Evolutionary conservation across 192 early-diverging fungal species (phyloP).

Genomic region (Backusella sp.): DNA sequence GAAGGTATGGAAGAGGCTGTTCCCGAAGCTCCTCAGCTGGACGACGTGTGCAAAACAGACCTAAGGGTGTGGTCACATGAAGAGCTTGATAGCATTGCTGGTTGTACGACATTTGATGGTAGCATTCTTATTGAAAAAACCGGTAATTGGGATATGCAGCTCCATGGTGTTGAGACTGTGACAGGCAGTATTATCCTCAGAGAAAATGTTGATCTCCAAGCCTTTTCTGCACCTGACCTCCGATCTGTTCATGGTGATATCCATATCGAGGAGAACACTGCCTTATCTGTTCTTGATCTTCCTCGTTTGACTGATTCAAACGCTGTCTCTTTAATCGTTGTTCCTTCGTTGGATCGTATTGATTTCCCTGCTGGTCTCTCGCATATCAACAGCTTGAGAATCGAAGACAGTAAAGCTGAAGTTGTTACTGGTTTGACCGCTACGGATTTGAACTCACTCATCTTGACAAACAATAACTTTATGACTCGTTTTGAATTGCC

Average conservation of each 20-base stretch:
- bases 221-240: slow-evolving; percentile 30
- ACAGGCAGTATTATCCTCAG: slow-evolving; percentile 26
- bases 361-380: slow-evolving; percentile 29
- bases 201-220: slow-evolving; percentile 9
- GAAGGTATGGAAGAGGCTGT: background rate
- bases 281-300: slow-evolving; percentile 13
- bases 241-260: slow-evolving; percentile 26
- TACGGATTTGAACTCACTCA: slow-evolving; percentile 6
- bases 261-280: slow-evolving; percentile 25
- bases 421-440: slow-evolving; percentile 16
- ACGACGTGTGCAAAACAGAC: background rate
- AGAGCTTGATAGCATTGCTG: slow-evolving; percentile 27
- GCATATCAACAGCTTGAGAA: background rate
- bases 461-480: slow-evolving; percentile 27
- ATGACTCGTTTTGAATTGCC: slow-evolving; percentile 30
- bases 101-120: slow-evolving; percentile 26
- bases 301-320: slow-evolving; percentile 20
- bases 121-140: slow-evolving; percentile 24
- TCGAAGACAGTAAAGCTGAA: slow-evolving; percentile 28
- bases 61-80: slow-evolving; percentile 14
- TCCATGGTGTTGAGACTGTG: slow-evolving; percentile 27
- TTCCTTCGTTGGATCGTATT: slow-evolving; percentile 26
- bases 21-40: background rate
- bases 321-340: slow-evolving; percentile 18
- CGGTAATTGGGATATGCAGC: background rate